These are phyloP conservation scores for Scedosporium dehoogii DNA, from an alignment of 2,329 filamentous ascomycete genomes.

Conservation along the genomic window DNA sequence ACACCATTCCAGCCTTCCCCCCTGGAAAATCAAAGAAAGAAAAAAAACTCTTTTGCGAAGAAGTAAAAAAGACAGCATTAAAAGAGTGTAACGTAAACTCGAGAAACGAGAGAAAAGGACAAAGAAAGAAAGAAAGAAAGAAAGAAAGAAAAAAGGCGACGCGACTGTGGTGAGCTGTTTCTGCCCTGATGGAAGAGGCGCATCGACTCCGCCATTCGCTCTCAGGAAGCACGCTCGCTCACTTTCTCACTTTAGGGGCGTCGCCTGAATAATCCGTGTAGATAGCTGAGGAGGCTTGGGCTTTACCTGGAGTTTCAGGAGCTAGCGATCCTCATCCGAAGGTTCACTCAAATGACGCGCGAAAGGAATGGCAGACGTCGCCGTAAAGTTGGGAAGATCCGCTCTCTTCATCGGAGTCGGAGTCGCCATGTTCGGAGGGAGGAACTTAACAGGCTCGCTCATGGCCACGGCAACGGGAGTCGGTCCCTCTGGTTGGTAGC, in stretches of 20 bases:
- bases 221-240: neutral
- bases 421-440: conserved; percentile 34
- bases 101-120: neutral
- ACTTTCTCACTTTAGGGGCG: conserved; percentile 14
- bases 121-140: neutral
- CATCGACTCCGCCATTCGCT: neutral
- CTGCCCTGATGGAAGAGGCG: too few relatives aligned
- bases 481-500: conserved; percentile 46
- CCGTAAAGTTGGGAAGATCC: conserved; percentile 27
- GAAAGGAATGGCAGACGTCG: conserved; percentile 39
- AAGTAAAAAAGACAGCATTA: neutral
- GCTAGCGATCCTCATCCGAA: neutral
- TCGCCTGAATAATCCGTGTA: conserved; percentile 23
- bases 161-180: neutral
- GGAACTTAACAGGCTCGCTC: conserved; percentile 37
- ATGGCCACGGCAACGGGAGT: conserved; percentile 25
- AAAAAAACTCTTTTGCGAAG: neutral
- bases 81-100: neutral
- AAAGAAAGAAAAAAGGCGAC: neutral
- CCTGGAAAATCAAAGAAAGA: too few relatives aligned
- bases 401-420: conserved; percentile 26
- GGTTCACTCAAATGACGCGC: conserved; percentile 16
- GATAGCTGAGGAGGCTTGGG: neutral
- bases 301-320: neutral
- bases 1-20: too few relatives aligned